Evolutionary conservation across 257 asterid genomes (phyloP).

Genomic region (Ophiorrhiza pumila): DNA sequence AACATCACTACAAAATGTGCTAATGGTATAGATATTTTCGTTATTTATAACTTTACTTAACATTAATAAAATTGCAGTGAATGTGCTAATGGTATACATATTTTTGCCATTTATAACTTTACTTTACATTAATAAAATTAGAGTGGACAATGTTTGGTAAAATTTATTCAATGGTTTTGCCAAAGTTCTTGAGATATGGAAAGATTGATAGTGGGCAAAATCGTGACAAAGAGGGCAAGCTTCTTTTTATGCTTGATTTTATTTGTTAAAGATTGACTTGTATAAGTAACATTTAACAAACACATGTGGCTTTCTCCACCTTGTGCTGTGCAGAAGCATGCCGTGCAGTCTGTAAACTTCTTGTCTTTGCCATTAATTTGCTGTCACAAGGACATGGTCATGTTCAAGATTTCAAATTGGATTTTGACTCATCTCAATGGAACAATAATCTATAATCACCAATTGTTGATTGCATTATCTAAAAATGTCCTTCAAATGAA

Average conservation of each 20-base stretch:
- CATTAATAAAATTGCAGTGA: too few species aligned
- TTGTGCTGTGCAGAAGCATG: neutral
- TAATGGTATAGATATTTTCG: too few species aligned
- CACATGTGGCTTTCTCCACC: neutral
- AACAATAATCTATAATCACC: neutral
- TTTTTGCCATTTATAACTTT: too few species aligned
- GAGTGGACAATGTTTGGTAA: too few species aligned
- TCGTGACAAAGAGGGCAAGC: neutral
- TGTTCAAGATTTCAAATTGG: neutral
- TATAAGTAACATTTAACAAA: neutral
- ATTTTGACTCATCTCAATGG: neutral
- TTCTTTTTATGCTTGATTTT: neutral
- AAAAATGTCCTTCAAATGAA: too few species aligned
- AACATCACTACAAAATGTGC: too few species aligned
- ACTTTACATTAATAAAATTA: too few species aligned
- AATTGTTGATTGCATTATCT: neutral
- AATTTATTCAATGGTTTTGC: too few species aligned
- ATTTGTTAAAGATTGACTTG: too few species aligned
- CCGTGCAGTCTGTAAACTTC: too few species aligned
- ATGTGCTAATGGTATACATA: too few species aligned
- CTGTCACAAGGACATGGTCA: neutral
- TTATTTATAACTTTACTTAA: too few species aligned
- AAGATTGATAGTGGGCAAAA: neutral
- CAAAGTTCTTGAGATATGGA: neutral
- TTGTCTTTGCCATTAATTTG: slow-evolving; percentile 7